Base-by-base conservation (phyloP, 73 alveolate species). In the Durusdinium trenchii region DNA sequence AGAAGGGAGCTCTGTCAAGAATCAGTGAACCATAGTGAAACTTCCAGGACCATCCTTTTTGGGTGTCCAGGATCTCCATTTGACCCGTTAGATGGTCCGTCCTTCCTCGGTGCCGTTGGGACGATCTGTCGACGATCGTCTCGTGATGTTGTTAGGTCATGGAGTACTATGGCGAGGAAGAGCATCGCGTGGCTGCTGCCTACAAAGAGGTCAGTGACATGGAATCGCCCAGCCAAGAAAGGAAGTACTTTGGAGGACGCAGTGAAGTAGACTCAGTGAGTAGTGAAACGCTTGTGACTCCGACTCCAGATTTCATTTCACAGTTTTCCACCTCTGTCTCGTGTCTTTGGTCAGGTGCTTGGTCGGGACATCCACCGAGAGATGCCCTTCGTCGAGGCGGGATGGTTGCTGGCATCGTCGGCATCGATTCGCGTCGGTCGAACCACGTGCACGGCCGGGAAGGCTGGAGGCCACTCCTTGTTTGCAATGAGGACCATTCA, bases 391-490 rank as follows among this genome's bases (percentile, higher is more conserved):
- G 14, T 48, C 48, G 92, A 82, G 92, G 92, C 48, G 69, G 40
- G 86, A 16, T 36, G 35, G 85, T 16, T n/a, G n/a, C n/a, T 78
- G 64, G 20, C 45, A 23, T 64, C 32, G 42, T 79, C 43, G 43
- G 32, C 9, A 54, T 20, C 28, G 64, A 54, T 9, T 20, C 64
- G 9, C 64, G 64, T 9, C 28, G 64, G 64, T 54, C 30, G 40
- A 20, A 40, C 5, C 40, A 6, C 78, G 30, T 64, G 35, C 7
- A 35, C 30, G 43, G 6, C 7, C 10, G 43, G 3, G 85, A 60
- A 90, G 97, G 87, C 87, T 67, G 97, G 97, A 1, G 97, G 89
- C 71, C 97, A 90, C 82, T 90, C 97, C 51, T 40, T 90, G 78
- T 67, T 57, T 2, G 97, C 97, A 36, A 90, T 90, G 97, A 90